These are phyloP conservation scores for Mrakia gelida DNA, from an alignment of 768 basidiomycete species.

Conservation along the genomic window DNA sequence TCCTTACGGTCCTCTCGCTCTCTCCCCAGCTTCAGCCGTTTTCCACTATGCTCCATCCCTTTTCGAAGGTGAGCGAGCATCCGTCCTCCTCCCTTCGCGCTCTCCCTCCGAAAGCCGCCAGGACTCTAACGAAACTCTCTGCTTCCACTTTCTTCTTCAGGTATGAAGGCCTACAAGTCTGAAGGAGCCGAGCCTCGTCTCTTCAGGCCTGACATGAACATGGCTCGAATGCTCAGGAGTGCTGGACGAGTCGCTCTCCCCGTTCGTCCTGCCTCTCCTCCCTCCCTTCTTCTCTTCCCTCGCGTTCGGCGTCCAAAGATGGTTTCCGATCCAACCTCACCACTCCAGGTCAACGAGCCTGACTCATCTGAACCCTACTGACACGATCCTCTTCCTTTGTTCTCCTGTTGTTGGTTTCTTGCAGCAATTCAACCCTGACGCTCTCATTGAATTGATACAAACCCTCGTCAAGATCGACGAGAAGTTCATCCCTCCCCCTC, in stretches of 20 bases:
- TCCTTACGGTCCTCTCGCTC: constrained; percentile 71
- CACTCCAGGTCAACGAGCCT: too few species aligned
- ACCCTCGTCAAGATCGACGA: constrained; percentile 35
- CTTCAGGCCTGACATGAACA: constrained; percentile 39
- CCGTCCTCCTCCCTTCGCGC: neutral
- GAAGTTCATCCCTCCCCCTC: constrained; percentile 36
- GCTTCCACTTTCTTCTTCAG: neutral
- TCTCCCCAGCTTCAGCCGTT: constrained; percentile 76
- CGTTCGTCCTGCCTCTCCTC: constrained; percentile 24
- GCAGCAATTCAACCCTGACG: constrained; percentile 35
- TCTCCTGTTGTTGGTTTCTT: neutral
- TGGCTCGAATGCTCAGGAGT: constrained; percentile 36
- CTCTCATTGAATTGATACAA: constrained; percentile 33
- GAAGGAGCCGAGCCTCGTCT: constrained; percentile 27
- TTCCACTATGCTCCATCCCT: constrained; percentile 27
- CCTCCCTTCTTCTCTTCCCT: neutral
- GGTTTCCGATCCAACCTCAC: neutral
- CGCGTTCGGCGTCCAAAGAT: neutral
- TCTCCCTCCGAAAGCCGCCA: neutral
- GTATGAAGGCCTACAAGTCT: constrained; percentile 38
- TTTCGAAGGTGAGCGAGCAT: constrained; percentile 25
- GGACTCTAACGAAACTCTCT: neutral
- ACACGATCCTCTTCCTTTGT: neutral
- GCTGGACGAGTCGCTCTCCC: constrained; percentile 35
- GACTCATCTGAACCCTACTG: neutral